Evolutionary conservation across 2,329 filamentous ascomycete genomes (phyloP).

Genomic region (Aspergillus ochraceus): DNA sequence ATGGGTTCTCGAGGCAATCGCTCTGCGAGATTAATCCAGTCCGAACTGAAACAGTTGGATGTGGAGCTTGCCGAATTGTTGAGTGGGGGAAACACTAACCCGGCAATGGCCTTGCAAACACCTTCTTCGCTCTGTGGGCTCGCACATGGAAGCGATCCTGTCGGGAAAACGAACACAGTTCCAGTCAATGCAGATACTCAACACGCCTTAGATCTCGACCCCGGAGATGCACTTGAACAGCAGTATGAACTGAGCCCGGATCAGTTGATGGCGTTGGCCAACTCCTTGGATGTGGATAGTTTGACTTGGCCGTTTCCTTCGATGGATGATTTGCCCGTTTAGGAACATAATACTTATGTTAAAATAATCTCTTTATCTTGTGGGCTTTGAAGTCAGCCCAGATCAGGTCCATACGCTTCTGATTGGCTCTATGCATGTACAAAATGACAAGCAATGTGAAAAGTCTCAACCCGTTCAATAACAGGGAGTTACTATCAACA

Average conservation of each 20-base stretch:
- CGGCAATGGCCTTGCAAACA: background rate
- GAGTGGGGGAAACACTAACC: background rate
- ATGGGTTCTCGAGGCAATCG: slow-evolving; percentile 45
- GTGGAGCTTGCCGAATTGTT: slow-evolving; percentile 8
- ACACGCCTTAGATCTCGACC: background rate
- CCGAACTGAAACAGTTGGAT: slow-evolving; percentile 11
- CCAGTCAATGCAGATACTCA: background rate
- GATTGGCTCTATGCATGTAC: no score
- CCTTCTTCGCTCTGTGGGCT: background rate
- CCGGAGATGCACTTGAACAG: background rate
- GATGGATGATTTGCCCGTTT: background rate
- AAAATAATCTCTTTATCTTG: no score
- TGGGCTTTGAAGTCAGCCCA: no score
- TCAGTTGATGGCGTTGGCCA: slow-evolving; percentile 1
- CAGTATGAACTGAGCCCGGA: slow-evolving; percentile 1
- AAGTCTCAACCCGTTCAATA: no score
- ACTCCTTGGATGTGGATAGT: slow-evolving; percentile 1
- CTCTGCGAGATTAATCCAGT: slow-evolving; percentile 38
- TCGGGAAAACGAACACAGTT: background rate
- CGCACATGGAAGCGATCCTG: background rate
- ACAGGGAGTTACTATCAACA: no score
- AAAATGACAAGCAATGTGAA: no score
- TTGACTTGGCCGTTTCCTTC: slow-evolving; percentile 1
- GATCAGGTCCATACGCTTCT: no score
- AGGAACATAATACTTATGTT: no score